Percentiles rank a stretch among this genome's conserved stretches.
Conservation (phyloP, 441 rosid species). For the Pelargonium australe region DNA sequence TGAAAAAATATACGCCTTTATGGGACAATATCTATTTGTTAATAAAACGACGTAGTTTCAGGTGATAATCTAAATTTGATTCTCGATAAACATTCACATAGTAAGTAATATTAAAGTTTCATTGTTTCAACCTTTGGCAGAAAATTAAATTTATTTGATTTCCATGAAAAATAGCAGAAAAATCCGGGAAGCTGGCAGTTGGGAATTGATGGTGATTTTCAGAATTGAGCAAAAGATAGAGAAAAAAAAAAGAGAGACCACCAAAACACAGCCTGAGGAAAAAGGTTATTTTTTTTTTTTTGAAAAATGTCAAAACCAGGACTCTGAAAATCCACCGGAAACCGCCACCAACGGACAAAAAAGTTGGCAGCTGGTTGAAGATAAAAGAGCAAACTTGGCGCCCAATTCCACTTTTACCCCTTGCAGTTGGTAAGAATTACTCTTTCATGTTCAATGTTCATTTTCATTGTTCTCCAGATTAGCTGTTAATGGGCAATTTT, state of each 20-base stretch:
- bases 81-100: too few species aligned
- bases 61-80: too few species aligned
- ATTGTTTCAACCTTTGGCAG: neutral
- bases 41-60: too few species aligned
- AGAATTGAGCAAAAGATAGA: neutral
- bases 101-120: too few species aligned
- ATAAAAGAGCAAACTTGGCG: too few species aligned
- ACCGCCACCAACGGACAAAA: conserved; percentile 1
- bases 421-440: neutral
- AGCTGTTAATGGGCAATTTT: too few species aligned
- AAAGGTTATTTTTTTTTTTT: too few species aligned
- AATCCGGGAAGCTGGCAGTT: neutral
- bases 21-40: too few species aligned
- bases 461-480: too few species aligned
- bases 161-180: neutral
- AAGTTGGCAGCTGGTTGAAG: neutral
- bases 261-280: too few species aligned
- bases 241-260: neutral
- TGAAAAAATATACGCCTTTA: too few species aligned
- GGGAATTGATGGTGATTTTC: neutral
- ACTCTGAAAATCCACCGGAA: neutral
- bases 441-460: neutral
- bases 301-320: neutral
- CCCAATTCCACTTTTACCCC: neutral
- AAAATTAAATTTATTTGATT: too few species aligned